phyloP scores from a whole-genome alignment of 2,329 filamentous ascomycete species.

The Ophiosphaerella herpotricha region DNA sequence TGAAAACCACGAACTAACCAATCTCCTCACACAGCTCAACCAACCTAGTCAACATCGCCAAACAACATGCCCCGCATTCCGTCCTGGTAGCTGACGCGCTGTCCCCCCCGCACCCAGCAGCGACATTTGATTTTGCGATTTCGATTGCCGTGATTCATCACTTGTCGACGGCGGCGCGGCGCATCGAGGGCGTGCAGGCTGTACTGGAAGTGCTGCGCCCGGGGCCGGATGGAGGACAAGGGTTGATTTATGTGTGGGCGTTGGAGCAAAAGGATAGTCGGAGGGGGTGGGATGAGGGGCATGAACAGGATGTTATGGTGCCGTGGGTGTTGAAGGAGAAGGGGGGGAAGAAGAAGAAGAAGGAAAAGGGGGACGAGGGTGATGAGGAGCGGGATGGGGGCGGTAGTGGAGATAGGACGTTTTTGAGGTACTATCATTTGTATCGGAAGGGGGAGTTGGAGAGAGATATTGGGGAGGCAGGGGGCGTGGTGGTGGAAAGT shows the following conservation, averaged over 20 bases:
- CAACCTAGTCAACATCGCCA: constrained; percentile 63
- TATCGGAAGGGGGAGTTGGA: constrained; percentile 88
- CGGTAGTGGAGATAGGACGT: constrained; percentile 59
- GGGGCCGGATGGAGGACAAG: constrained; percentile 64
- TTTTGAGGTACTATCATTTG: constrained; percentile 91
- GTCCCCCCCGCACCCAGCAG: constrained; percentile 73
- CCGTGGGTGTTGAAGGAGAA: constrained; percentile 78
- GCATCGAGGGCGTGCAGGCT: constrained; percentile 71
- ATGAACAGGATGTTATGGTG: constrained; percentile 89
- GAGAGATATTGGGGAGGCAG: constrained; percentile 72
- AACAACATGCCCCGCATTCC: constrained; percentile 61
- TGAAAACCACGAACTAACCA: no score
- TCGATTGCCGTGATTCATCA: constrained; percentile 95
- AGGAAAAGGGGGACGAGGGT: constrained; percentile 9
- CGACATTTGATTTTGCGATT: constrained; percentile 82
- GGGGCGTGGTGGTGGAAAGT: constrained; percentile 74
- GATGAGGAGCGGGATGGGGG: constrained; percentile 22
- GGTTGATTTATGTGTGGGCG: constrained; percentile 91
- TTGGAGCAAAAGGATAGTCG: constrained; percentile 87
- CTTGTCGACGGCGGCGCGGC: constrained; percentile 75
- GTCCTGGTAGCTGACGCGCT: constrained; percentile 82
- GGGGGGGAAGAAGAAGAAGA: constrained; percentile 36
- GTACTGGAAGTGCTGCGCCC: constrained; percentile 69
- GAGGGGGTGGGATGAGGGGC: constrained; percentile 83
- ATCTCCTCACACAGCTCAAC: constrained; percentile 53